These are phyloP conservation scores for Phytophthora sp. DNA, from an alignment of 352 stramenopile genomes.

Conservation along the genomic window DNA sequence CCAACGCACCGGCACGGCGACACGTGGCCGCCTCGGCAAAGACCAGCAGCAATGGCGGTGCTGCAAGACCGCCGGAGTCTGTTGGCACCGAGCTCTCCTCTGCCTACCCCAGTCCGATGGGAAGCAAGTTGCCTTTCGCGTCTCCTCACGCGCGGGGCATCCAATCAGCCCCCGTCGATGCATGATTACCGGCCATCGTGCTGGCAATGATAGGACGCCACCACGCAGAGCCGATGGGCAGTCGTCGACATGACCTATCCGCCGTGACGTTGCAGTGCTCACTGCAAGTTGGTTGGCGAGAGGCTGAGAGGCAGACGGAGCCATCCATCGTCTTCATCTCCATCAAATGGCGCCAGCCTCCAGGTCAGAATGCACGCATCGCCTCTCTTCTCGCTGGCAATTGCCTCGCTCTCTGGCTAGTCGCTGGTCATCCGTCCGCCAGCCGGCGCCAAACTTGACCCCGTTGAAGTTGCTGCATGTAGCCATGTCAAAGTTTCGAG, in stretches of 20 bases:
- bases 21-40: conserved; percentile 18
- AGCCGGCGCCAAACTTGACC: neutral
- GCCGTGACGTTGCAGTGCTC: conserved; percentile 9
- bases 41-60: neutral
- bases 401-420: conserved; percentile 2
- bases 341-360: neutral
- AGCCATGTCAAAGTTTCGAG: conserved; percentile 22
- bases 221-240: neutral
- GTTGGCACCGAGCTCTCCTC: no score
- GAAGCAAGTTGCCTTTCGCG: conserved; percentile 14
- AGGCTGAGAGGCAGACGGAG: no score
- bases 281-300: conserved; percentile 3
- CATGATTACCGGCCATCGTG: conserved; percentile 15
- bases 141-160: conserved; percentile 16
- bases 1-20: conserved; percentile 19
- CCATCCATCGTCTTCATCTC: neutral
- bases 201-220: conserved; percentile 29
- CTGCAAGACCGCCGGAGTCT: neutral
- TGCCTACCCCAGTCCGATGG: no score
- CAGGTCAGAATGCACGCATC: conserved; percentile 1
- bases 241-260: conserved; percentile 6
- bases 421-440: conserved; percentile 10
- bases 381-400: neutral
- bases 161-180: conserved; percentile 25
- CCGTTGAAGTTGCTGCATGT: conserved; percentile 14